Conservation (phyloP, 225 moss, liverwort and hornwort species). For the Pseudoscleropodium purum region DNA sequence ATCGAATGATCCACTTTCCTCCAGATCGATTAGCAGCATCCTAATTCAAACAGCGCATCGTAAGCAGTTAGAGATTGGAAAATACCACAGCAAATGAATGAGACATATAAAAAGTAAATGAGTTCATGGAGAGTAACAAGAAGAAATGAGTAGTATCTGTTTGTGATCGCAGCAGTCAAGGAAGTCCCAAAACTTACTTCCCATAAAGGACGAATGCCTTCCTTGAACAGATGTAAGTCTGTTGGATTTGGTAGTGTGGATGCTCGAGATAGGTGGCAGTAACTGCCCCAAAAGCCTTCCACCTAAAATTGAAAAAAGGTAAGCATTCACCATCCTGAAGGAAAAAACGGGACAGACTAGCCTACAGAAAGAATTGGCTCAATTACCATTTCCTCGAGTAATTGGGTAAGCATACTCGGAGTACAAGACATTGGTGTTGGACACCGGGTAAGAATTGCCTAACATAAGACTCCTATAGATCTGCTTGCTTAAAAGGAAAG, state of each 20-base stretch:
- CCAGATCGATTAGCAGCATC: conserved; percentile 87
- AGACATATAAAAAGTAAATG: not conserved
- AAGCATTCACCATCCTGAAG: not conserved
- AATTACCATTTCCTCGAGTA: not conserved
- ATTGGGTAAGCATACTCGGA: not conserved
- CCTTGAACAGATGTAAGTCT: conserved; percentile 96
- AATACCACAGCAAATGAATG: not conserved
- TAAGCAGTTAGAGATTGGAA: not conserved
- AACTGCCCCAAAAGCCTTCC: conserved; percentile 97
- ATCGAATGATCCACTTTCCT: conserved; percentile 98
- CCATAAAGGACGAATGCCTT: conserved; percentile 98
- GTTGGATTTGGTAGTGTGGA: conserved; percentile 90
- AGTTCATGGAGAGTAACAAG: not conserved
- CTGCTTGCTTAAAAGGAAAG: not conserved
- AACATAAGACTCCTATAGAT: not conserved
- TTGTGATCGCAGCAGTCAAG: not conserved
- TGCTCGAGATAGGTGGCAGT: conserved; percentile 86
- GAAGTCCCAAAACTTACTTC: conserved; percentile 55
- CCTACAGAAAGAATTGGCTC: not conserved
- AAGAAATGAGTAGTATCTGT: not conserved
- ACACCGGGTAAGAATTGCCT: not conserved
- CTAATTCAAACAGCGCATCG: conserved; percentile 27
- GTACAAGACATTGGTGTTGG: not conserved
- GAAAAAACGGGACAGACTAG: not conserved
- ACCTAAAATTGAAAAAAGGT: conserved; percentile 32